These are phyloP conservation scores for Prunus fruticosa DNA, from an alignment of 306 rosid species.

Conservation along the genomic window DNA sequence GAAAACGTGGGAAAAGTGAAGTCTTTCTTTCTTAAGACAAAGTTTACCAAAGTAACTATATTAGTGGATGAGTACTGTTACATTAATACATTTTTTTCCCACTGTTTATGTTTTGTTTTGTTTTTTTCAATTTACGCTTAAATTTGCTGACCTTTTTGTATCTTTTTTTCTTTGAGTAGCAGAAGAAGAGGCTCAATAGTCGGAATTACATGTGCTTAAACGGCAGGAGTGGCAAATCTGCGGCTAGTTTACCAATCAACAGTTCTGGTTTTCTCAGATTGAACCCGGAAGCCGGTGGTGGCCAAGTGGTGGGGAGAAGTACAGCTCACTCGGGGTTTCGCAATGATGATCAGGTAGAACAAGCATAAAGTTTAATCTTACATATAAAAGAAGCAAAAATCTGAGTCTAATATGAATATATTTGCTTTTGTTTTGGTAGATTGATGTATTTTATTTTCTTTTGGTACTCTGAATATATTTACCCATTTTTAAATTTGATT, in stretches of 20 bases:
- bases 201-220: slow-evolving; percentile 18
- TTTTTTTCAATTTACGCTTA: no score
- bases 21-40: neutral
- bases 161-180: neutral
- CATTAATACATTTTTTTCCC: slow-evolving; percentile 1
- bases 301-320: slow-evolving; percentile 1
- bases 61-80: neutral
- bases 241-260: slow-evolving; percentile 22
- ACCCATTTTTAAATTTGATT: neutral
- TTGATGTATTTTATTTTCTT: neutral
- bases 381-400: neutral
- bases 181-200: slow-evolving; percentile 53
- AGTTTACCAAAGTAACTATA: no score
- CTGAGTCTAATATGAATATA: neutral
- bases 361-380: neutral
- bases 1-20: slow-evolving; percentile 6
- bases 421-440: no score
- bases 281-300: slow-evolving; percentile 10
- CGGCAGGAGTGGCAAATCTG: slow-evolving; percentile 22
- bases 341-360: neutral
- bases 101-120: neutral
- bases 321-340: neutral
- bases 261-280: slow-evolving; percentile 38
- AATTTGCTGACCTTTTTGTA: neutral
- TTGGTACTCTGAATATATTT: neutral